These are phyloP conservation scores for Asterochloris sp. DNA, from an alignment of 139 green algal genomes.

Conservation along the genomic window DNA sequence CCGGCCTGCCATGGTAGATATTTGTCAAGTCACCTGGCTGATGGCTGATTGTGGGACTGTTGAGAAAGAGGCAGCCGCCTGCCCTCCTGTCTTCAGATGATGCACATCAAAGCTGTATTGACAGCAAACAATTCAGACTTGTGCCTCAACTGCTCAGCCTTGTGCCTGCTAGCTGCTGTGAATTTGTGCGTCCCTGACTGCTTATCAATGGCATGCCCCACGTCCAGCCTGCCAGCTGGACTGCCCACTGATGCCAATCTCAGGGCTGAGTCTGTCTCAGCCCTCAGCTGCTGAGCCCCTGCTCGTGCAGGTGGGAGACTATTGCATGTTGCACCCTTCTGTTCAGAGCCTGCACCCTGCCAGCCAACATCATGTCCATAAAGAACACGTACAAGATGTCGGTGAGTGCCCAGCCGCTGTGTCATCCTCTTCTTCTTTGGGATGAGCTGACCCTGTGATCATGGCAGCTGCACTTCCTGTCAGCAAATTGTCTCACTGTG, in stretches of 20 bases:
- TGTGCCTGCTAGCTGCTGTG: too few relatives aligned
- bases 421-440: too few relatives aligned
- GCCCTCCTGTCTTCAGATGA: too few relatives aligned
- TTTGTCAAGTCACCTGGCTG: neutral
- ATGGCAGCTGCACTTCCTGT: too few relatives aligned
- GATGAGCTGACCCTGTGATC: too few relatives aligned
- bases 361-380: constrained; percentile 65
- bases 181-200: too few relatives aligned
- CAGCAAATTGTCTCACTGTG: too few relatives aligned
- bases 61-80: too few relatives aligned
- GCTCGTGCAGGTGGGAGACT: constrained; percentile 37
- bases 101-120: too few relatives aligned
- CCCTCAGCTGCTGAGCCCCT: neutral
- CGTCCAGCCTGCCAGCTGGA: neutral
- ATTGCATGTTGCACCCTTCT: constrained; percentile 56
- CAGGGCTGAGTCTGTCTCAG: neutral
- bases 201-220: neutral
- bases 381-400: constrained; percentile 62
- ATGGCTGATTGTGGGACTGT: too few relatives aligned
- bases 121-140: too few relatives aligned
- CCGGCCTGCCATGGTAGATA: constrained; percentile 59
- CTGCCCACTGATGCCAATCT: neutral
- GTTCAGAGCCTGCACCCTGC: constrained; percentile 48
- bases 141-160: too few relatives aligned
- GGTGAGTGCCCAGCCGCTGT: constrained; percentile 16